A percentile compares a stretch with the other conserved stretches of the same genome.
phyloP scores from a whole-genome alignment of 2,329 filamentous ascomycete genomes.

The Diplodia intermedia region DNA sequence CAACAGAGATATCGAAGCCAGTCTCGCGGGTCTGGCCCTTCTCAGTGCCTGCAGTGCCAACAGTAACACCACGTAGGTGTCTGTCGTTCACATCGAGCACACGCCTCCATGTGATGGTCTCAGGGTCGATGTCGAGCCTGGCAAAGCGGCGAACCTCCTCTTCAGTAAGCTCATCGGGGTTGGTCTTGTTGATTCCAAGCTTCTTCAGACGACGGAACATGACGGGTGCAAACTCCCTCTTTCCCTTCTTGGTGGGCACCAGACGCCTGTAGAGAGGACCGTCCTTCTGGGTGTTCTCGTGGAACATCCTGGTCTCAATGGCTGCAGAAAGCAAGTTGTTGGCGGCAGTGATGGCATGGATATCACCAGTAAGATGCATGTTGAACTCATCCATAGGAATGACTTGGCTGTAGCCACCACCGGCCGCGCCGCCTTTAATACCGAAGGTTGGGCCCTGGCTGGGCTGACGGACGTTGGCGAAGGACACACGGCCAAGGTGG shows the following conservation, averaged over 20 bases:
- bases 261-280: conserved; percentile 84
- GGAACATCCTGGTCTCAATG: conserved; percentile 97
- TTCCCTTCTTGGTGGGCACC: conserved; percentile 88
- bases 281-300: conserved; percentile 94
- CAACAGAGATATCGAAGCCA: conserved; percentile 96
- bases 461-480: conserved; percentile 96
- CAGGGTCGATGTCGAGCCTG: conserved; percentile 93
- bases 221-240: conserved; percentile 82
- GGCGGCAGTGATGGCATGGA: conserved; percentile 94
- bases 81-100: conserved; percentile 98
- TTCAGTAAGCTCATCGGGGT: conserved; percentile 86
- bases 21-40: conserved; percentile 88
- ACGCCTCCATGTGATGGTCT: conserved; percentile 95
- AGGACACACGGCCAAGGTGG: conserved; percentile 84
- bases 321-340: conserved; percentile 97
- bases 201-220: conserved; percentile 96
- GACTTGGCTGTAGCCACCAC: conserved; percentile 97
- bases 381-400: conserved; percentile 99
- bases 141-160: conserved; percentile 90
- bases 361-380: conserved; percentile 94
- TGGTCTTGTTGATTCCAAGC: conserved; percentile 92
- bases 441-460: conserved; percentile 98
- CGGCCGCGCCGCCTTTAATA: conserved; percentile 97
- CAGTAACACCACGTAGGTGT: conserved; percentile 85
- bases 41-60: conserved; percentile 88